Evolutionary conservation across 2,329 filamentous ascomycete species (phyloP), one percentile per base, ranked within the genome.

Genomic region (Cadophora sp.): DNA sequence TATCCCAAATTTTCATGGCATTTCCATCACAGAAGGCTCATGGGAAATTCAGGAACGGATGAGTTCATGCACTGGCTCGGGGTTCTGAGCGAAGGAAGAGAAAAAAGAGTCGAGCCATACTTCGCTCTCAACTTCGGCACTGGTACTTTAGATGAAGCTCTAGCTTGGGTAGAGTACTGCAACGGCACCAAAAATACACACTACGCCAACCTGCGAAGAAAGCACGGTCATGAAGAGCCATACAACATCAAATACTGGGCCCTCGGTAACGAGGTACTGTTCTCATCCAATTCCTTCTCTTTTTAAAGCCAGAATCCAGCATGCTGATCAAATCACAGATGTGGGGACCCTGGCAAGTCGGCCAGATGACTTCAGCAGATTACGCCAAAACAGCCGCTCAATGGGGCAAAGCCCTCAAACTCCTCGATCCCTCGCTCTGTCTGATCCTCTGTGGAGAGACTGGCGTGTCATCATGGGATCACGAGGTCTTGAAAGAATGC

Each of bases 211-310:
- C 82, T 94, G 59, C 88, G 93, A 39, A 85, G 92, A 14, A 84
- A 90, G 73, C 90, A 96, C 79, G 92, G 92, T 13, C 89, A 87
- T 39, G 84, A 89, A 65, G 86, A 93, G 79, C 93, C 92, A 4
- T 95, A 95, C 80, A 89, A 89, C 67, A 86, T 94, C 74, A 93
- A 92, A 80, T 95, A 94, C 83, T 96, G 92, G 92, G 91, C 91
- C 1, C 85, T 96, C 30, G 92, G 92, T 11, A 96, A 96, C 79
- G 88, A 90, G 74, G 84, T 84, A 41, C 47, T n/a, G 39, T 47
- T n/a, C n/a, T n/a, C n/a, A 27, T 20, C 27, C 6, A 30, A 30
- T 6, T 30, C 27, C 27, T 20, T n/a, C 14, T 24, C 47, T 45
- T 1, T 51, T 51, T 11, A 9, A 20, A 48, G 45, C 45, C n/a